phyloP scores from a whole-genome alignment of 148 eudicot genomes.

The Vaccinium vitisidaea region DNA sequence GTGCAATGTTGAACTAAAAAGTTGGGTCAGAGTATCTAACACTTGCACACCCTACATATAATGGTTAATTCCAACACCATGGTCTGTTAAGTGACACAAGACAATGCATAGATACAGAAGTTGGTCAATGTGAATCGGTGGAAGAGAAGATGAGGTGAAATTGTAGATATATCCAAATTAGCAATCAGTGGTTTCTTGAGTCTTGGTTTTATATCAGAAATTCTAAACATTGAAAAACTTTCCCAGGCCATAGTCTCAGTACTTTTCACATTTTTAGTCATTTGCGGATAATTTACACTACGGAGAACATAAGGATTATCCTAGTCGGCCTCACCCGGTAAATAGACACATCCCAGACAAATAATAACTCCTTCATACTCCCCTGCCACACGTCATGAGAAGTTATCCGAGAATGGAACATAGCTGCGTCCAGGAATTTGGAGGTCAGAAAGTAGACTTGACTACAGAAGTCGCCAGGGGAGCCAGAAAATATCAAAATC shows the following conservation, averaged over 20 bases:
- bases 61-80: conserved; percentile 19
- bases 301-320: conserved; percentile 10
- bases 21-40: not conserved
- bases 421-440: conserved; percentile 16
- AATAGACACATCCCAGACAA: not conserved
- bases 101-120: not conserved
- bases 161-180: not conserved
- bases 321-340: conserved; percentile 20
- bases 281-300: conserved; percentile 3
- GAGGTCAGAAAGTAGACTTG: not conserved
- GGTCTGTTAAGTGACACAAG: not conserved
- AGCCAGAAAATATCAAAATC: conserved; percentile 12
- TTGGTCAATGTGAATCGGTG: not conserved
- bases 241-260: conserved; percentile 18
- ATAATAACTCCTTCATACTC: not conserved
- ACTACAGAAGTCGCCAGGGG: conserved; percentile 13
- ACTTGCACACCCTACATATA: not conserved
- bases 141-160: not conserved
- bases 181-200: not conserved
- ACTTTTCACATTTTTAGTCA: conserved; percentile 10
- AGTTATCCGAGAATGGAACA: conserved; percentile 14
- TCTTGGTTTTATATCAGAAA: not conserved
- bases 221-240: not conserved
- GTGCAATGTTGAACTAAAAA: conserved; percentile 2
- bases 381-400: not conserved